Evolutionary conservation across 768 basidiomycete species (phyloP).

Genomic region (Sporobolomyces phaffii): DNA sequence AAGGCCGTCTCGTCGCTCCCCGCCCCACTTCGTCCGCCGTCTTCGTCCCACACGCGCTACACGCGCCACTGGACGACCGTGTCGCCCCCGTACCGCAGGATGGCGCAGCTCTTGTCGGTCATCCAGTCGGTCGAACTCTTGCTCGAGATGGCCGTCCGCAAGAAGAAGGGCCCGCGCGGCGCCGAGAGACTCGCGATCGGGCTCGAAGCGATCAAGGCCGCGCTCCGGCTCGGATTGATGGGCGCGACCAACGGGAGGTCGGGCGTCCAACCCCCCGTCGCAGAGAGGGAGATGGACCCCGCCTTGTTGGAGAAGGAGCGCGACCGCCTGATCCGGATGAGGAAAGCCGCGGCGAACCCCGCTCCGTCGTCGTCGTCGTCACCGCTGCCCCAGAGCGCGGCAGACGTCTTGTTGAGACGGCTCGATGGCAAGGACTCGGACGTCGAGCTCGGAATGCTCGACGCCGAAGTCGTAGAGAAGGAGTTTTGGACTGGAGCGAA

Average conservation of each 20-base stretch:
- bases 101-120: slow-evolving; percentile 63
- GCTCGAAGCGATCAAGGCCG: slow-evolving; percentile 77
- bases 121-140: slow-evolving; percentile 76
- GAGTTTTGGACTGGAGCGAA: slow-evolving; percentile 39
- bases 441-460: background rate
- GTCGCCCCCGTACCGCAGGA: slow-evolving; percentile 65
- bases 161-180: slow-evolving; percentile 56
- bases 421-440: background rate
- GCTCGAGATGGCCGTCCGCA: slow-evolving; percentile 76
- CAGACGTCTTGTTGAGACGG: slow-evolving; percentile 10
- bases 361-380: background rate
- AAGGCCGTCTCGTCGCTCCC: slow-evolving; percentile 53
- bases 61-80: slow-evolving; percentile 78
- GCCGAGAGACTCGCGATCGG: slow-evolving; percentile 72
- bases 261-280: slow-evolving; percentile 38
- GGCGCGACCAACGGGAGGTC: slow-evolving; percentile 66
- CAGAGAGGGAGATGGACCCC: slow-evolving; percentile 42
- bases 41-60: slow-evolving; percentile 69
- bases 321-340: slow-evolving; percentile 11
- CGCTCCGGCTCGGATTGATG: slow-evolving; percentile 67
- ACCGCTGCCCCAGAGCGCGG: slow-evolving; percentile 7
- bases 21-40: slow-evolving; percentile 41
- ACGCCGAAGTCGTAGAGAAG: slow-evolving; percentile 6
- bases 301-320: slow-evolving; percentile 29
- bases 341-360: background rate